Conservation (phyloP, 495 filamentous ascomycete species). For the Cudoniella acicularis region DNA sequence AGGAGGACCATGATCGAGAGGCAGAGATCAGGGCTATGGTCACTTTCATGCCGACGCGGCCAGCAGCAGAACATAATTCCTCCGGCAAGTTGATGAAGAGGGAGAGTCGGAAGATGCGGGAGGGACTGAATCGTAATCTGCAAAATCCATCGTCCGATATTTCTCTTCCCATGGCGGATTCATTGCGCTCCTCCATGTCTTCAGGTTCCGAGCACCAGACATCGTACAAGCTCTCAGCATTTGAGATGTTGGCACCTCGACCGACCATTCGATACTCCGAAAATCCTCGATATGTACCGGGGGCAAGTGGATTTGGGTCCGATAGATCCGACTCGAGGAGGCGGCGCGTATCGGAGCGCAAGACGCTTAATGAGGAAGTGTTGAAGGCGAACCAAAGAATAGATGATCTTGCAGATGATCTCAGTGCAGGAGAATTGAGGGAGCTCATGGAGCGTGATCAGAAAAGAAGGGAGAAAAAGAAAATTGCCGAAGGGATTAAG, state of each 20-base stretch:
- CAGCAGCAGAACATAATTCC: slow-evolving; percentile 48
- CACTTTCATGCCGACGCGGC: slow-evolving; percentile 58
- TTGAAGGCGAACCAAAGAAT: slow-evolving; percentile 67
- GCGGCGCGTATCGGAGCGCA: slow-evolving; percentile 40
- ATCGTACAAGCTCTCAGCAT: slow-evolving; percentile 66
- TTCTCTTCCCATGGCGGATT: slow-evolving; percentile 67
- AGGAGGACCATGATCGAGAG: slow-evolving; percentile 70
- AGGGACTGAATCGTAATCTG: slow-evolving; percentile 51
- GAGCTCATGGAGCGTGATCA: slow-evolving; percentile 84
- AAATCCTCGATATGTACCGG: slow-evolving; percentile 46
- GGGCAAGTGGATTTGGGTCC: slow-evolving; percentile 28
- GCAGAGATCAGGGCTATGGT: slow-evolving; percentile 85
- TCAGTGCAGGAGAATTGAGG: slow-evolving; percentile 73
- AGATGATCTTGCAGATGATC: slow-evolving; percentile 74
- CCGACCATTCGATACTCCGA: slow-evolving; percentile 73
- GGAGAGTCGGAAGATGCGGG: slow-evolving; percentile 61
- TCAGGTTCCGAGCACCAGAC: slow-evolving; percentile 66
- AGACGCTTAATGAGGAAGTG: slow-evolving; percentile 58
- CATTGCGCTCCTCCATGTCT: slow-evolving; percentile 69
- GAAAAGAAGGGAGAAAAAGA: slow-evolving; percentile 70
- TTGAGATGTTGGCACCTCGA: slow-evolving; percentile 73
- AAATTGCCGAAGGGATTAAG: slow-evolving; percentile 65
- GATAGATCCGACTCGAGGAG: slow-evolving; percentile 32
- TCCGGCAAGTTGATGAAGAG: slow-evolving; percentile 50
- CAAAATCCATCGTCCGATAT: slow-evolving; percentile 67